Evolutionary conservation across 2,329 filamentous ascomycete genomes (phyloP).

Genomic region (Macrophomina phaseolina): DNA sequence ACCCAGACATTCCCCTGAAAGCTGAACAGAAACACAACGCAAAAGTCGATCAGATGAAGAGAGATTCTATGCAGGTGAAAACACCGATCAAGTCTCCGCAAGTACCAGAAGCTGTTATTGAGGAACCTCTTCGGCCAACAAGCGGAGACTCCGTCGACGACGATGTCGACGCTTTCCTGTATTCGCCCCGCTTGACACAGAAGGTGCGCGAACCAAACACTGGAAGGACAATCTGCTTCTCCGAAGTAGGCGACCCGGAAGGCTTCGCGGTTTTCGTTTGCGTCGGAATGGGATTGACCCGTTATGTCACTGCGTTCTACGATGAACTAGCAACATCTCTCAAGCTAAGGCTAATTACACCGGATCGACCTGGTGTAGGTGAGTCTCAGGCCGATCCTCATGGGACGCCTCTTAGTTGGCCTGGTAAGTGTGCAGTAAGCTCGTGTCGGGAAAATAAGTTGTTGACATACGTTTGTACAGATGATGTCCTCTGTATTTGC

Average conservation of each 20-base stretch:
- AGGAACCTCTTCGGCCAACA: conserved; percentile 68
- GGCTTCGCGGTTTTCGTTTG: conserved; percentile 95
- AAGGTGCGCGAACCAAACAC: conserved; percentile 86
- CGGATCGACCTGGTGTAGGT: conserved; percentile 91
- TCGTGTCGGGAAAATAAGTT: conserved; percentile 43
- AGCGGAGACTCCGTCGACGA: conserved; percentile 89
- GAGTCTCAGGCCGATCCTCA: conserved; percentile 87
- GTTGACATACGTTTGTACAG: conserved; percentile 43
- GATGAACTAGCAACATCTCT: conserved; percentile 91
- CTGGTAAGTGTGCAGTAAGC: conserved; percentile 63
- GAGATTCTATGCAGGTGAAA: conserved; percentile 31
- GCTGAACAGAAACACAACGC: conserved; percentile 43
- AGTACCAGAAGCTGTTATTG: conserved; percentile 56
- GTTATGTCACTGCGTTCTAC: conserved; percentile 96
- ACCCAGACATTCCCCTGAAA: conserved; percentile 48
- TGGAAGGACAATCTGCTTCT: conserved; percentile 89
- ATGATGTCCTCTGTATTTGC: conserved; percentile 93
- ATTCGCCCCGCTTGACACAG: conserved; percentile 82
- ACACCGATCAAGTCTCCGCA: conserved; percentile 44
- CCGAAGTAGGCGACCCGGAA: conserved; percentile 90
- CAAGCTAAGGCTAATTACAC: conserved; percentile 87
- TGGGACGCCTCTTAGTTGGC: conserved; percentile 90
- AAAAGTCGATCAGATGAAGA: conserved; percentile 23
- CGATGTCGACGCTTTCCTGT: conserved; percentile 83
- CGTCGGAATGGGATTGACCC: conserved; percentile 95